Conservation (phyloP, 257 asterid genomes). For the Verbascum thapsus region DNA sequence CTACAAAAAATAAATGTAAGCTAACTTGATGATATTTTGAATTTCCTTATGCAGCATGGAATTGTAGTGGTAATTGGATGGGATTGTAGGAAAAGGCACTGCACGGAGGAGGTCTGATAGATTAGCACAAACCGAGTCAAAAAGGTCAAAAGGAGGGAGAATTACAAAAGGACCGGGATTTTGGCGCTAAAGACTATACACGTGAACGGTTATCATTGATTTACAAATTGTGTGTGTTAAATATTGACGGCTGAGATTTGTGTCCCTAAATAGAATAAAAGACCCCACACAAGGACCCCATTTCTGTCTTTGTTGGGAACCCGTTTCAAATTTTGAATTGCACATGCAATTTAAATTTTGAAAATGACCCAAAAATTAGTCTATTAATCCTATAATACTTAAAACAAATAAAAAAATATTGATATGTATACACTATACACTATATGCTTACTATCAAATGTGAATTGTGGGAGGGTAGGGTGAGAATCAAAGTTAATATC, state of each 20-base stretch:
- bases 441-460: no score
- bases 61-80: conserved; percentile 12
- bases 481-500: no score
- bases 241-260: conserved; percentile 9
- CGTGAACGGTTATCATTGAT: conserved; percentile 26
- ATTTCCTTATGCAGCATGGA: no score
- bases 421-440: no score
- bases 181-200: conserved; percentile 40
- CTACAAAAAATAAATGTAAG: no score
- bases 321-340: conserved; percentile 28
- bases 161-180: conserved; percentile 24
- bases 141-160: conserved; percentile 9
- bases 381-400: neutral
- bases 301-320: neutral
- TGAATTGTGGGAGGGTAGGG: no score
- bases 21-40: no score
- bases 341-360: neutral
- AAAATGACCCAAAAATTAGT: neutral
- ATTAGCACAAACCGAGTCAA: no score
- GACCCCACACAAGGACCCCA: conserved; percentile 25
- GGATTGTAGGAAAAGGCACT: conserved; percentile 23
- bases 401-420: no score
- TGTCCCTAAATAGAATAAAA: conserved; percentile 5
- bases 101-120: no score
- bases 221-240: neutral